Conservation (phyloP, 2,329 filamentous ascomycete genomes). For the Elsinoe batatas region DNA sequence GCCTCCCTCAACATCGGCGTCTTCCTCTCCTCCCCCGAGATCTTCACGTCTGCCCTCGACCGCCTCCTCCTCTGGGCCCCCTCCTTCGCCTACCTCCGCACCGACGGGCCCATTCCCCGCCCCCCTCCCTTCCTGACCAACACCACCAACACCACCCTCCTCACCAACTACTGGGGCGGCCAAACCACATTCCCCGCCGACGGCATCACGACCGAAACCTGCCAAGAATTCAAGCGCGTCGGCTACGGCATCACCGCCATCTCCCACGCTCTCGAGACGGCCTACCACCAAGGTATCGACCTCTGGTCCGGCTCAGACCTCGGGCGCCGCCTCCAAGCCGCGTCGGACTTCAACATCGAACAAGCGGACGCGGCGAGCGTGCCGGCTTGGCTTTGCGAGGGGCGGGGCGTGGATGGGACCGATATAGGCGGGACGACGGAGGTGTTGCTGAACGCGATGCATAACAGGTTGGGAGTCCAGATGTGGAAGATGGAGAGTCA, state of each 20-base stretch:
- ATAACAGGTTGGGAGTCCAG: neutral
- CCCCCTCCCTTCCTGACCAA: neutral
- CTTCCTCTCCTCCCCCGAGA: neutral
- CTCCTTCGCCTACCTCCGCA: conserved; percentile 3
- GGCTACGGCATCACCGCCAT: conserved; percentile 7
- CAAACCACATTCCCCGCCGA: neutral
- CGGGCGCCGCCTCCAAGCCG: neutral
- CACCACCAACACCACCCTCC: neutral
- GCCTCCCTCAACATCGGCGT: conserved; percentile 1
- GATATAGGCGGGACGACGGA: neutral
- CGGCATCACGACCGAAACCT: conserved; percentile 1
- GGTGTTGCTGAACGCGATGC: neutral
- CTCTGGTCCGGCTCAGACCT: neutral
- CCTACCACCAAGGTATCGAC: neutral
- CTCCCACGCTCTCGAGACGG: conserved; percentile 6
- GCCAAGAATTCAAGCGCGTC: conserved; percentile 13
- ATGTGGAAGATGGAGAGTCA: conserved; percentile 7
- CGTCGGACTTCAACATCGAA: conserved; percentile 4
- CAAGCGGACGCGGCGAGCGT: neutral
- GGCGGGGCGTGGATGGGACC: neutral
- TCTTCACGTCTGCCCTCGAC: conserved; percentile 1
- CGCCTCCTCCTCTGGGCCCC: neutral
- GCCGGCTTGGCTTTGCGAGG: neutral
- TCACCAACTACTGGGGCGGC: neutral
- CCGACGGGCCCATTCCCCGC: neutral